Percentiles rank a stretch among this genome's conserved stretches.
Conservation (phyloP, 176 grass and related monocot species). For the Bothriochloa decipiens region DNA sequence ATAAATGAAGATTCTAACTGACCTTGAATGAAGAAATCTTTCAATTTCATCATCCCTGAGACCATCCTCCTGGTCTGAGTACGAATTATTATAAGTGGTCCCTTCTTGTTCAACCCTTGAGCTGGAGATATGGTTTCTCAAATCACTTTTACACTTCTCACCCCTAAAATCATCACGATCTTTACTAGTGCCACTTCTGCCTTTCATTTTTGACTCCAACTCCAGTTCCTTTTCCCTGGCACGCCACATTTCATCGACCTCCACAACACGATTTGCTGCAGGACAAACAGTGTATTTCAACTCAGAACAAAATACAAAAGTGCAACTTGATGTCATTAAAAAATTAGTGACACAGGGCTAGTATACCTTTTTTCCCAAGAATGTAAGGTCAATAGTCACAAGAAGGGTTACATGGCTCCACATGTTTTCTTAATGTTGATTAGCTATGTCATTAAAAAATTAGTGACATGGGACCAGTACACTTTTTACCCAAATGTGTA, state of each 20-base stretch:
- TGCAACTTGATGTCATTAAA: not conserved
- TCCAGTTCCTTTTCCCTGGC: constrained; percentile 83
- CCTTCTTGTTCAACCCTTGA: constrained; percentile 50
- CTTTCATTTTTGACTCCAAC: constrained; percentile 64
- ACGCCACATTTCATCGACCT: constrained; percentile 91
- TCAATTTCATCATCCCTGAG: constrained; percentile 77
- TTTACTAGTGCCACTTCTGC: constrained; percentile 36
- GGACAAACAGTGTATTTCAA: constrained; percentile 24
- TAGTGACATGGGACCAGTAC: not conserved
- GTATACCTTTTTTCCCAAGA: not conserved
- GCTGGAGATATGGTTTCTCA: constrained; percentile 41
- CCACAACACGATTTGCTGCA: constrained; percentile 86
- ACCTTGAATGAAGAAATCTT: constrained; percentile 92
- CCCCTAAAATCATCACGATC: constrained; percentile 33
- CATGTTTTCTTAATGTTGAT: not conserved
- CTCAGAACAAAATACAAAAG: not conserved
- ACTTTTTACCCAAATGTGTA: not conserved
- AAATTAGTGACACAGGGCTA: not conserved
- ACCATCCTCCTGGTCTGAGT: constrained; percentile 52
- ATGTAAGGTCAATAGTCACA: not conserved
- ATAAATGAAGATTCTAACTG: constrained; percentile 19
- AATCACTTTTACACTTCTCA: constrained; percentile 55
- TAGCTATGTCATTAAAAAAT: not conserved
- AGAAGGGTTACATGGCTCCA: not conserved
- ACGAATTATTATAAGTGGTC: constrained; percentile 35